phyloP scores from a whole-genome alignment of 495 filamentous ascomycete genomes.

The Penicillium turbatum region DNA sequence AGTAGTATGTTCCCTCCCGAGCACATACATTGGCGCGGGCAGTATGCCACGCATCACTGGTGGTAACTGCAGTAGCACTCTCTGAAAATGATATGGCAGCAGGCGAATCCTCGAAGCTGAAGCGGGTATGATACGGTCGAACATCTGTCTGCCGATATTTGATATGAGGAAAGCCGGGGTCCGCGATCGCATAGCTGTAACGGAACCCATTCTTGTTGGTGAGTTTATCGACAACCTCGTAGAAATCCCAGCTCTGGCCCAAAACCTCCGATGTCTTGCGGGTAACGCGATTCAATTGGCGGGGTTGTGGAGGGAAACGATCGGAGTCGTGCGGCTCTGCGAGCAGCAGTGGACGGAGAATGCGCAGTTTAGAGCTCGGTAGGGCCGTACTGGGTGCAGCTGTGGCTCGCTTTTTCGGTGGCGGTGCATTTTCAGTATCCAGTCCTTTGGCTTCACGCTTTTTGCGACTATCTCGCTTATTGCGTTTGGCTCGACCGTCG shows the following conservation, averaged over 20 bases:
- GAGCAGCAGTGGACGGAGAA: conserved; percentile 30
- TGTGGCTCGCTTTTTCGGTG: conserved; percentile 36
- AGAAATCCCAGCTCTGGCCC: conserved; percentile 41
- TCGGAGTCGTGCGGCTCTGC: conserved; percentile 39
- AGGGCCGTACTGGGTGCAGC: conserved; percentile 28
- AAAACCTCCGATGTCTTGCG: conserved; percentile 33
- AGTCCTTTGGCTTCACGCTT: conserved; percentile 71
- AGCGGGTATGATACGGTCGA: conserved; percentile 70
- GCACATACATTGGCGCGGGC: conserved; percentile 81
- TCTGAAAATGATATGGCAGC: conserved; percentile 52
- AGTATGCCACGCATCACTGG: conserved; percentile 44
- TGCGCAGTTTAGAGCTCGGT: conserved; percentile 31
- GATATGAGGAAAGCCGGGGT: conserved; percentile 77
- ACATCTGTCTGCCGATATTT: conserved; percentile 87
- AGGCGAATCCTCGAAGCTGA: conserved; percentile 89
- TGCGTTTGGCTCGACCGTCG: conserved; percentile 40
- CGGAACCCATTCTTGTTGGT: conserved; percentile 88
- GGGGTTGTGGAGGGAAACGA: conserved; percentile 36
- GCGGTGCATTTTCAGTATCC: conserved; percentile 34
- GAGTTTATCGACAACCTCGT: conserved; percentile 57
- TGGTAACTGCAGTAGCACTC: conserved; percentile 41
- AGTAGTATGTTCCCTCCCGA: conserved; percentile 89
- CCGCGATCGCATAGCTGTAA: conserved; percentile 87
- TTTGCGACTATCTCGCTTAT: conserved; percentile 54
- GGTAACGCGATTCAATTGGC: conserved; percentile 39